Conservation (phyloP, 805 yeast species). For the Maudiozyma bulderi region DNA sequence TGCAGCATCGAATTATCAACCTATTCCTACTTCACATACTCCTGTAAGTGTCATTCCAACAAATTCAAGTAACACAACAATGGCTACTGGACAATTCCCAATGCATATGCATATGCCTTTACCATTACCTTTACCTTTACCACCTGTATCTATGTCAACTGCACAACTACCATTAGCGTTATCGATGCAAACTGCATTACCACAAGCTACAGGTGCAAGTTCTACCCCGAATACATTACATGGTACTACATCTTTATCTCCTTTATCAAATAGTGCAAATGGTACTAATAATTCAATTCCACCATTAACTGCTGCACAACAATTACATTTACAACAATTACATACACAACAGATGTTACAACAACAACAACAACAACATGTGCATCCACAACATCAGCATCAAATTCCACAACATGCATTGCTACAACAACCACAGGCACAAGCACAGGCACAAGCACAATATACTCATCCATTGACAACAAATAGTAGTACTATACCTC, state of each 20-base stretch:
- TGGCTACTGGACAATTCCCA: not conserved
- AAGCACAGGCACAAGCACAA: too few relatives aligned
- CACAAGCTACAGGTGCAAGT: not conserved
- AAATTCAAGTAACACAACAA: not conserved
- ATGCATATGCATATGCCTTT: not conserved
- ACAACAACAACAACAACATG: constrained; percentile 2
- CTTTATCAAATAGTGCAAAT: not conserved
- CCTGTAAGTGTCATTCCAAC: not conserved
- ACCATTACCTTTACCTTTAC: not conserved
- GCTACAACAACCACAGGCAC: too few relatives aligned
- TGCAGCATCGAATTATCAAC: too few relatives aligned
- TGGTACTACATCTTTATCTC: too few relatives aligned
- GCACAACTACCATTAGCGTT: not conserved
- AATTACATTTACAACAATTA: not conserved
- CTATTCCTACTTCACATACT: not conserved
- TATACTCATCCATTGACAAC: too few relatives aligned
- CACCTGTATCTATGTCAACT: not conserved
- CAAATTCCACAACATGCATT: not conserved
- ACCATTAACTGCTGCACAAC: not conserved
- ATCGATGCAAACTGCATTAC: not conserved
- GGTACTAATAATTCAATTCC: not conserved
- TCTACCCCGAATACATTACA: too few relatives aligned
- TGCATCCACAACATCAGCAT: constrained; percentile 4
- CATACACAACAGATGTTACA: constrained; percentile 8
- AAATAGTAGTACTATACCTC: too few relatives aligned